Base-by-base conservation (phyloP, 805 yeast genomes). In the Cyberlindnera meyerae region DNA sequence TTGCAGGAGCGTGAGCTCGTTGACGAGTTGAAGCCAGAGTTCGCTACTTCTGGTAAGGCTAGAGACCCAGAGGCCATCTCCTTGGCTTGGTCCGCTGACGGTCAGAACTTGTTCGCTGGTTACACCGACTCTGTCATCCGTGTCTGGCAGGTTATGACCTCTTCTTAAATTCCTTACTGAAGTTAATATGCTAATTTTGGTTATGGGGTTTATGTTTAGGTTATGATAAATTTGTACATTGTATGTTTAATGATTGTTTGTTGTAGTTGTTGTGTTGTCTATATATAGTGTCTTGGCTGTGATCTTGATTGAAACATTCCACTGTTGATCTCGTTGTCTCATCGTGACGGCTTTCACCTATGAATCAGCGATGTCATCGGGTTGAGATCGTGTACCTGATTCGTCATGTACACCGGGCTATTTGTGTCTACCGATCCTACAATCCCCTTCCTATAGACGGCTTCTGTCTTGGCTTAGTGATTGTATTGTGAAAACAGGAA, bases 71-170 rank as follows among this genome's bases (percentile, higher is more conserved):
- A 87, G 72, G 90, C 95, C 69, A 76, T 93, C 68, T 90, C 97
- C 55, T 80, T 93, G 68, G 87, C 97, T 70, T 93, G 99, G 99
- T 89, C 97, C 62, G 90, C 96, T 71, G 98, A 93, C 63, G 98
- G 98, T 70, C 97, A 90, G 80, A 87, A 83, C 83, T 80, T 93
- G 73, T 93, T 87, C 70, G 96, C 97, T 62, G 99, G 99, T 80
- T 93, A 93, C 96, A 89, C 97, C 65, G 99, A 93, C 75, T 86
- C 86, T 79, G 79, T 84, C 68, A 90, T 93, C 80, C 90, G 99
- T 78, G 99, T 93, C 73, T 93, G 98, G 98, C 97, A 93, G 82
- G 96, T 93, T 62, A 93, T 93, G 97, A 86, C 94, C 74, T 46
- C 51, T 42, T 47, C 51, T 45, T 52, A 52, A 48, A 33, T 45